phyloP scores from a whole-genome alignment of 2,329 filamentous ascomycete species.

The Aspergillus udagawae region DNA sequence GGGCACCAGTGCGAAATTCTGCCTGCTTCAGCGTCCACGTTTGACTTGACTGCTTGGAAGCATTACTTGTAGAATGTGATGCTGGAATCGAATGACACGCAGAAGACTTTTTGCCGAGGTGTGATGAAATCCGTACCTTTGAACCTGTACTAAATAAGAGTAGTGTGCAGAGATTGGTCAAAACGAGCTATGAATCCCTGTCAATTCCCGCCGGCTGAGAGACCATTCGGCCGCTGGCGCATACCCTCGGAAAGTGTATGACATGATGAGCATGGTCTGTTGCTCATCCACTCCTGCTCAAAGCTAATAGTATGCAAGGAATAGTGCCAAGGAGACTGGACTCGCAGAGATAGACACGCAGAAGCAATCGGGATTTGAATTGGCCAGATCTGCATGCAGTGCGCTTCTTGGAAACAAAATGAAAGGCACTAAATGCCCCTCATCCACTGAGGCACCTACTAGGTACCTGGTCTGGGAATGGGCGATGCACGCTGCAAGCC shows the following conservation, averaged over 20 bases:
- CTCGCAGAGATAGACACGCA: not conserved
- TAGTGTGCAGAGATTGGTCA: not conserved
- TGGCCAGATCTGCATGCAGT: not conserved
- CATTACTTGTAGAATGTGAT: not conserved
- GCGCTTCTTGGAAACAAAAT: not conserved
- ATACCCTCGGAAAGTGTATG: not conserved
- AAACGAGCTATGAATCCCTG: not conserved
- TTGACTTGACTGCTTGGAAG: not conserved
- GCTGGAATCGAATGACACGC: not conserved
- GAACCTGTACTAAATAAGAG: no score
- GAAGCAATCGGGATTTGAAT: not conserved
- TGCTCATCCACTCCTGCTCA: not conserved
- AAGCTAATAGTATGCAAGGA: not conserved
- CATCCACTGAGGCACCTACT: not conserved
- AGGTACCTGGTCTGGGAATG: not conserved
- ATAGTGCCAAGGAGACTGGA: not conserved
- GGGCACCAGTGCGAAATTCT: conserved; percentile 37
- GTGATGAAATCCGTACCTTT: not conserved
- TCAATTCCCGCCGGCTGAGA: no score
- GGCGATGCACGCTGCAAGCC: not conserved
- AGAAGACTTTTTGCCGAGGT: not conserved
- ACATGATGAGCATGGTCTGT: not conserved
- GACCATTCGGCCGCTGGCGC: not conserved
- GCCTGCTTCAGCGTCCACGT: not conserved
- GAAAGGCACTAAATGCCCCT: not conserved